A percentile compares a stretch with the other conserved stretches of the same genome.
These are phyloP conservation scores for Diaporthe sp. DNA, from an alignment of 2,329 filamentous ascomycete genomes.

Conservation along the genomic window DNA sequence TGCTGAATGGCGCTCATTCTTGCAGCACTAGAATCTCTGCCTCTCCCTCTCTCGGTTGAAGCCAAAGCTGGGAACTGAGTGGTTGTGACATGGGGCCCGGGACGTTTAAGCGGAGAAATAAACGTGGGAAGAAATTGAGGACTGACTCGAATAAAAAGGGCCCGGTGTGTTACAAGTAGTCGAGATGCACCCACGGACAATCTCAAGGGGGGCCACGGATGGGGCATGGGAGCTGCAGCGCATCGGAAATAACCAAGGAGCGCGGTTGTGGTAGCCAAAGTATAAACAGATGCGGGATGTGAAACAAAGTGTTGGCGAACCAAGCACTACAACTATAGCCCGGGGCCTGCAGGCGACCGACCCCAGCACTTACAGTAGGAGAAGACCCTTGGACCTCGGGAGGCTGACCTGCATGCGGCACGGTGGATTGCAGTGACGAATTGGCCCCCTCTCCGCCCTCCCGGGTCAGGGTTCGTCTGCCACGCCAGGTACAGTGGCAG, in stretches of 20 bases:
- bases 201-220: not conserved
- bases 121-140: not conserved
- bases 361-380: not conserved
- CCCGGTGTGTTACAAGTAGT: conserved; percentile 22
- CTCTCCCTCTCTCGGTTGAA: conserved; percentile 25
- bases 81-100: conserved; percentile 4
- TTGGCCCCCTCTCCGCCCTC: conserved; percentile 9
- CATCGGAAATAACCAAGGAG: conserved; percentile 23
- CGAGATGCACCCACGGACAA: not conserved
- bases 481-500: too few species aligned
- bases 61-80: not conserved
- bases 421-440: conserved; percentile 25
- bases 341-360: not conserved
- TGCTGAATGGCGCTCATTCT: not conserved
- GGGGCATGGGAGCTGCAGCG: not conserved
- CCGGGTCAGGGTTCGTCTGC: conserved; percentile 9
- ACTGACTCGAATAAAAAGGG: conserved; percentile 25
- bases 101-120: not conserved
- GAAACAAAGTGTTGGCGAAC: conserved; percentile 31
- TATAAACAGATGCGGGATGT: conserved; percentile 19
- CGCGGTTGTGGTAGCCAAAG: conserved; percentile 2
- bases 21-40: not conserved
- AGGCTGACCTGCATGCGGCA: conserved; percentile 14
- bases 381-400: not conserved
- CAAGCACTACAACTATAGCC: conserved; percentile 8